Percentiles rank a stretch among this genome's conserved stretches.
These are phyloP conservation scores for Urochloa ruziziensis DNA, from an alignment of 176 grass and related monocot genomes.

Conservation along the genomic window DNA sequence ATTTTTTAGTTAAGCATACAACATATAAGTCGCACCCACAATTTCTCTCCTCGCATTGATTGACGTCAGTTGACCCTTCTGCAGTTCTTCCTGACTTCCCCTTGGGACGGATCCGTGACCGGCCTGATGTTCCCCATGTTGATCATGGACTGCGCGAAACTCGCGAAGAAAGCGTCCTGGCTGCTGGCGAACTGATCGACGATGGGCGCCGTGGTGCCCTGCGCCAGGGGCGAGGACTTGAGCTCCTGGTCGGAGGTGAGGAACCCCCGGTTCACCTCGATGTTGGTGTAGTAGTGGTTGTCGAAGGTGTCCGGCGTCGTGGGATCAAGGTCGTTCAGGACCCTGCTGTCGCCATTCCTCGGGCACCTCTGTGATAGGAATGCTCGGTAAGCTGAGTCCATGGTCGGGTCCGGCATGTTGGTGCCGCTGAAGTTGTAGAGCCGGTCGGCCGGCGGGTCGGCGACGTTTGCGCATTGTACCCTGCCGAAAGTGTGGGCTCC, in stretches of 20 bases:
- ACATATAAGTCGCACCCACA: too few species aligned
- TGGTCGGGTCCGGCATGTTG: slow-evolving; percentile 40
- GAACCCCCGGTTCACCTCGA: slow-evolving; percentile 34
- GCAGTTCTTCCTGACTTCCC: background rate
- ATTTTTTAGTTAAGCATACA: background rate
- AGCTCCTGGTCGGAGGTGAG: slow-evolving; percentile 59
- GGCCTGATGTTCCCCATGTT: slow-evolving; percentile 46
- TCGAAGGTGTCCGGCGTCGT: slow-evolving; percentile 50
- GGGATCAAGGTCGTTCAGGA: slow-evolving; percentile 49
- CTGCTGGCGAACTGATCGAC: slow-evolving; percentile 5
- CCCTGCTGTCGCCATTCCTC: background rate
- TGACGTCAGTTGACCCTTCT: background rate
- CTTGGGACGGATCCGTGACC: background rate
- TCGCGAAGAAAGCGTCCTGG: slow-evolving; percentile 51
- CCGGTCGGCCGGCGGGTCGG: background rate
- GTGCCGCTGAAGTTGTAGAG: slow-evolving; percentile 62
- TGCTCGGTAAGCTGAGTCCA: background rate
- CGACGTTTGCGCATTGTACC: slow-evolving; percentile 3
- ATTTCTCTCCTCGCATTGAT: background rate
- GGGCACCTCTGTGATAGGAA: slow-evolving; percentile 41
- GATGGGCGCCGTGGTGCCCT: slow-evolving; percentile 28
- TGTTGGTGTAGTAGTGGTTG: slow-evolving; percentile 57
- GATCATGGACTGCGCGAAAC: slow-evolving; percentile 55
- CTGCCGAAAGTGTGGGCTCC: slow-evolving; percentile 64
- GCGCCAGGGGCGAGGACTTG: slow-evolving; percentile 17